Evolutionary conservation across 2,329 filamentous ascomycete species (phyloP).

Genomic region (Anisogramma anomala): DNA sequence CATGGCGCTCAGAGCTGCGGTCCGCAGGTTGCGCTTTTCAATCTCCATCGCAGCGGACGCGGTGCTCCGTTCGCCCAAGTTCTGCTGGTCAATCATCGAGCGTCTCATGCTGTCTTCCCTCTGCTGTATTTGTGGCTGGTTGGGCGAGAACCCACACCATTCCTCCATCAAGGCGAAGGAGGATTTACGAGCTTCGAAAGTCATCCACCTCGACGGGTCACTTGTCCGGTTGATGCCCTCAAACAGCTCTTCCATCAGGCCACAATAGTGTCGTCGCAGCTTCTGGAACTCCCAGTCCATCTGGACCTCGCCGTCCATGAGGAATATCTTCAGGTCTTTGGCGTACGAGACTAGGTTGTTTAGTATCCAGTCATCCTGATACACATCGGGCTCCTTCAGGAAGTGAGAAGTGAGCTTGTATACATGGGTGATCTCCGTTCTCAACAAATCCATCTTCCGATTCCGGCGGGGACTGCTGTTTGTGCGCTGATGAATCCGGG

Average conservation of each 20-base stretch:
- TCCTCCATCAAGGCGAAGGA: slow-evolving; percentile 97
- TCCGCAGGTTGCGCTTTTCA: slow-evolving; percentile 84
- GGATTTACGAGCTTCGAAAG: slow-evolving; percentile 90
- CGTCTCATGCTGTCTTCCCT: slow-evolving; percentile 82
- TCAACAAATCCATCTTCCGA: slow-evolving; percentile 70
- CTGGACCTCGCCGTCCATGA: slow-evolving; percentile 91
- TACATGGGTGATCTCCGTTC: slow-evolving; percentile 91
- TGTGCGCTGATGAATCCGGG: slow-evolving; percentile 74
- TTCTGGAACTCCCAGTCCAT: slow-evolving; percentile 92
- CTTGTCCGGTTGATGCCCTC: slow-evolving; percentile 78
- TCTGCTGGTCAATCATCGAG: slow-evolving; percentile 69
- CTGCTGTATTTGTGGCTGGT: slow-evolving; percentile 68
- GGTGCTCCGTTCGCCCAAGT: slow-evolving; percentile 61
- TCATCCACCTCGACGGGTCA: slow-evolving; percentile 88
- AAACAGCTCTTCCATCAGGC: slow-evolving; percentile 83
- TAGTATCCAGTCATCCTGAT: slow-evolving; percentile 81
- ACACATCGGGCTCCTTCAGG: slow-evolving; percentile 64
- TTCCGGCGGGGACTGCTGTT: slow-evolving; percentile 74
- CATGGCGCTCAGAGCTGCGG: slow-evolving; percentile 89
- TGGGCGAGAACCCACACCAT: slow-evolving; percentile 95
- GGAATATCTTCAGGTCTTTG: slow-evolving; percentile 83
- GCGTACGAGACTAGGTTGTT: slow-evolving; percentile 81
- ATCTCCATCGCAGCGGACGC: slow-evolving; percentile 89
- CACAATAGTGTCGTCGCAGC: slow-evolving; percentile 84
- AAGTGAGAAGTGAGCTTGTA: slow-evolving; percentile 92